Base-by-base conservation (phyloP, 1,284 basidiomycete species). In the Ustilago trichophora region DNA sequence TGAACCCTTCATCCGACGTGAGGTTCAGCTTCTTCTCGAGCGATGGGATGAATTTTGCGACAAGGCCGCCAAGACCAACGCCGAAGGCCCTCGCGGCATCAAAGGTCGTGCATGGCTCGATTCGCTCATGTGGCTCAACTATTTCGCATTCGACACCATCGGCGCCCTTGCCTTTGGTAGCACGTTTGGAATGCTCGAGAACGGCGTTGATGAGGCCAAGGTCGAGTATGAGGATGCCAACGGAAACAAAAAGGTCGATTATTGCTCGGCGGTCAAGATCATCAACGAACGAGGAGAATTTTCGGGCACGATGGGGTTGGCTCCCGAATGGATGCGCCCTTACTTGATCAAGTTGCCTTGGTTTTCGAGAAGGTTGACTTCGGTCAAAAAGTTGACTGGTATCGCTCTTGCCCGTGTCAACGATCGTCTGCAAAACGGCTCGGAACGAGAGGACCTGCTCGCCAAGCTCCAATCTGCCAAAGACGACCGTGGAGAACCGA, bases 271-370 rank as follows among this genome's bases (percentile, higher is more conserved):
- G 12, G 88, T 94, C 38, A 84, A 90, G 77, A 92, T 94, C 66
- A 86, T 96, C 51, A 94, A 95, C 81, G 89, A 90, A 57, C 89
- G 93, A 19, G 93, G 93, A 51, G 92, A 93, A 80, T 93, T 86
- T 81, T 90, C 89, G 3, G 90, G 91, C 38, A 88, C 91, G 0
- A 88, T 93, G 84, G 93, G 92, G 31, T 87, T 88, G 11, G 84
- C 93, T 16, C 90, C 92, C 0, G 84, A 87, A 0, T 87, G 85
- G 83, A 52, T 75, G 19, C 66, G 76, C 3, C 72, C 69, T 11
- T 72, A 66, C 36, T 44, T 68, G 41, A 19, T 73, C 46, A 73
- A 65, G 40, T 52, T 73, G 33, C 72, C 73, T n/a, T 92, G 91
- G 90, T 93, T 88, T 83, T 83, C 85, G 26, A 85, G 86, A 52